Evolutionary conservation across 225 moss, liverwort and hornwort species (phyloP).

Genomic region (Bryoerythrophyllum caledonicum): DNA sequence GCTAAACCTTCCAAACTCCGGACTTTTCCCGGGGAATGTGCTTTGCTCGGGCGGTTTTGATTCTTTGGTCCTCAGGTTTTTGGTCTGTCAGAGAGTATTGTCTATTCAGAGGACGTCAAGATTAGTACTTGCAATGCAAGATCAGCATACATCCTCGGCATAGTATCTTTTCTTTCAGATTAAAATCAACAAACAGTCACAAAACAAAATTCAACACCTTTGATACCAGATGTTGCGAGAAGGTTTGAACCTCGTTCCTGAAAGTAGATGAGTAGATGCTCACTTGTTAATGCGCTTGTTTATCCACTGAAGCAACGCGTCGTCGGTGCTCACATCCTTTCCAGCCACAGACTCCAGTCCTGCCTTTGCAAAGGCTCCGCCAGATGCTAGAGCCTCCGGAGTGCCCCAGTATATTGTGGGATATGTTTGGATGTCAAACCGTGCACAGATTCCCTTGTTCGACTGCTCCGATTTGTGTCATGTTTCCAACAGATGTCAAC

Average conservation of each 20-base stretch:
- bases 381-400: slow-evolving; percentile 39
- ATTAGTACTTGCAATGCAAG: slow-evolving; percentile 27
- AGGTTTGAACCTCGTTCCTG: background rate
- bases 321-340: slow-evolving; percentile 29
- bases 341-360: slow-evolving; percentile 42
- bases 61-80: slow-evolving; percentile 17
- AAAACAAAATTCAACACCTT: background rate
- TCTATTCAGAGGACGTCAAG: slow-evolving; percentile 36
- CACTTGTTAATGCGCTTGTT: slow-evolving; percentile 50
- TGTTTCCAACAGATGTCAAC: slow-evolving; percentile 15
- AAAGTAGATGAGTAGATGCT: slow-evolving; percentile 21
- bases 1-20: slow-evolving; percentile 45
- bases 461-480: slow-evolving; percentile 37
- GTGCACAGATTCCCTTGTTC: slow-evolving; percentile 39
- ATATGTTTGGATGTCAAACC: slow-evolving; percentile 39
- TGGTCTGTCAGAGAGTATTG: slow-evolving; percentile 40
- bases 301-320: slow-evolving; percentile 44
- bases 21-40: slow-evolving; percentile 15
- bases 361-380: slow-evolving; percentile 27
- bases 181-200: background rate
- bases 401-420: slow-evolving; percentile 52
- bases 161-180: background rate
- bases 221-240: background rate
- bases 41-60: slow-evolving; percentile 7
- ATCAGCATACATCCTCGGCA: background rate